A percentile compares a stretch with the other conserved stretches of the same genome.
Conservation (phyloP, 306 rosid species). For the Lotus japonicus region DNA sequence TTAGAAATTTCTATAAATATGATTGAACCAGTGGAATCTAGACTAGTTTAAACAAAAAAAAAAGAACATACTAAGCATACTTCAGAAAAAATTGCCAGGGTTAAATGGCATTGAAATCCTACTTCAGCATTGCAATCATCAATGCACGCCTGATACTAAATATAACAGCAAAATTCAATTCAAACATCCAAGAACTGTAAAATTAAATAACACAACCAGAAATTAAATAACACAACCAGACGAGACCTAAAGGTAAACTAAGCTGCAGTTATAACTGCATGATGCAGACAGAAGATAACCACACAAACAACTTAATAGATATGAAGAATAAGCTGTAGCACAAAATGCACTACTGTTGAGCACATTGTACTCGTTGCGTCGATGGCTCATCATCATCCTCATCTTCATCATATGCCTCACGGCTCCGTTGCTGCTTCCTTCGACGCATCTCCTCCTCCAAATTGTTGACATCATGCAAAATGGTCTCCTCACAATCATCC, state of each 20-base stretch:
- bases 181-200: neutral
- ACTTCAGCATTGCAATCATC: too few species aligned
- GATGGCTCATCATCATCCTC: slow-evolving; percentile 51
- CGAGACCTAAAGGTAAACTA: slow-evolving; percentile 10
- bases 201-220: neutral
- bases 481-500: slow-evolving; percentile 61
- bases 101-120: too few species aligned
- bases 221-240: neutral
- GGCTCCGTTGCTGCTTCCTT: slow-evolving; percentile 44
- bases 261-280: slow-evolving; percentile 27
- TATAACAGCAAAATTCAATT: slow-evolving; percentile 9
- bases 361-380: slow-evolving; percentile 53
- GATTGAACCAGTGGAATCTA: too few species aligned
- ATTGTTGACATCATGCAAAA: slow-evolving; percentile 55
- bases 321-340: neutral
- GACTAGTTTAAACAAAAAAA: too few species aligned
- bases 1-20: too few species aligned
- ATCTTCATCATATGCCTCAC: slow-evolving; percentile 56
- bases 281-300: slow-evolving; percentile 18
- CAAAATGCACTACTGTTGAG: slow-evolving; percentile 49
- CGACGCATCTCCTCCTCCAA: slow-evolving; percentile 49
- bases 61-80: too few species aligned
- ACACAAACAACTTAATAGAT: neutral
- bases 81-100: too few species aligned
- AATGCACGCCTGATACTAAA: too few species aligned